Evolutionary conservation across 768 basidiomycete genomes (phyloP).

Genomic region (Psilocybe sp.): DNA sequence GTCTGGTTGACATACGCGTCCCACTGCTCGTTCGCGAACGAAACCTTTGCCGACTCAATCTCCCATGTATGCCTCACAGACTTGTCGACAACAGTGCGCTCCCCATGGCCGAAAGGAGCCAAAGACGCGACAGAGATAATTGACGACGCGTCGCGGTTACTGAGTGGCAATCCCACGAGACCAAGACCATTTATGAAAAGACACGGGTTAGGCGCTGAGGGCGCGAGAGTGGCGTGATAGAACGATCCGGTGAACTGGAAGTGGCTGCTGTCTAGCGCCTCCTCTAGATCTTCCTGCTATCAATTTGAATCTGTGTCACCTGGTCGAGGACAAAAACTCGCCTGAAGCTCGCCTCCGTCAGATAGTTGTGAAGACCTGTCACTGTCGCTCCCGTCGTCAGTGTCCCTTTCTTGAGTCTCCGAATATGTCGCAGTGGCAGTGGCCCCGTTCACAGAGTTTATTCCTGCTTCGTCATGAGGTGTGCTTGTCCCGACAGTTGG

Average conservation of each 20-base stretch:
- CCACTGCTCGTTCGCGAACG: conserved; percentile 41
- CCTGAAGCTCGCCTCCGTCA: conserved; percentile 12
- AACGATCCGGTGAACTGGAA: conserved; percentile 3
- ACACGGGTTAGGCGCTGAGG: conserved; percentile 33
- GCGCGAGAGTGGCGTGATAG: conserved; percentile 3
- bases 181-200: conserved; percentile 34
- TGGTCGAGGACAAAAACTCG: neutral
- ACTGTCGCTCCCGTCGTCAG: neutral
- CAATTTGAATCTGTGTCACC: neutral
- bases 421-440: no score
- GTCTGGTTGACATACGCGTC: conserved; percentile 18
- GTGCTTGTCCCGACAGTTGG: no score
- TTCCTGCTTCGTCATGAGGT: no score
- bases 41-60: conserved; percentile 33
- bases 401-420: conserved; percentile 1
- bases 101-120: conserved; percentile 45
- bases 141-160: conserved; percentile 26
- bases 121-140: conserved; percentile 29
- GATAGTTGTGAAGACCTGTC: conserved; percentile 5
- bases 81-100: conserved; percentile 38
- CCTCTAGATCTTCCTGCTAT: conserved; percentile 5
- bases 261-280: conserved; percentile 1
- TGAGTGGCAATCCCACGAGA: conserved; percentile 35
- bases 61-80: conserved; percentile 48
- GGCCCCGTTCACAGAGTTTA: no score